phyloP scores from a whole-genome alignment of 306 rosid genomes.

The Rosa multiflora region DNA sequence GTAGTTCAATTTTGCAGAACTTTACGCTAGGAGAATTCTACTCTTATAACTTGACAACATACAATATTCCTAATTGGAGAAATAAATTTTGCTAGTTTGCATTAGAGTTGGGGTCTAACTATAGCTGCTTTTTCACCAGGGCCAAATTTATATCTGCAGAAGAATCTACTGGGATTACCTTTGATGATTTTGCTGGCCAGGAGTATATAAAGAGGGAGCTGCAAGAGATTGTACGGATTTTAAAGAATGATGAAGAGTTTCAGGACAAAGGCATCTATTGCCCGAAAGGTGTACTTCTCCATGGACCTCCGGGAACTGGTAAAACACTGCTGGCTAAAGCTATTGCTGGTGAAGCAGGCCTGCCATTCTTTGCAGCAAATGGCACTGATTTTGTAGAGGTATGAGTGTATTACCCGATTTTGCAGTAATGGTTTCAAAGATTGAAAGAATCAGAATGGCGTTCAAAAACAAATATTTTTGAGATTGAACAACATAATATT shows the following conservation, averaged over 20 bases:
- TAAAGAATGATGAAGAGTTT: conserved; percentile 89
- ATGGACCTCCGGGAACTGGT: conserved; percentile 99
- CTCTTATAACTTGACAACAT: neutral
- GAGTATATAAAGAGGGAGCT: conserved; percentile 95
- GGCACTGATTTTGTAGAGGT: conserved; percentile 99
- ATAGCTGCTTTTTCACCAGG: conserved; percentile 57
- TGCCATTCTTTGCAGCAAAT: conserved; percentile 94
- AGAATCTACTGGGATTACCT: conserved; percentile 93
- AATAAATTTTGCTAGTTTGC: conserved; percentile 14
- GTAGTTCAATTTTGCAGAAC: neutral
- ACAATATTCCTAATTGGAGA: neutral
- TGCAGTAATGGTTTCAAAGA: conserved; percentile 19
- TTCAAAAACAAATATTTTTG: neutral
- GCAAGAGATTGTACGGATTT: conserved; percentile 90
- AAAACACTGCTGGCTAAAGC: conserved; percentile 97
- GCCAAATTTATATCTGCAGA: conserved; percentile 97
- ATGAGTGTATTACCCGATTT: conserved; percentile 28
- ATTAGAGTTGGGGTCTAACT: conserved; percentile 36
- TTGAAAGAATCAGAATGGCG: neutral
- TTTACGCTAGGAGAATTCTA: neutral
- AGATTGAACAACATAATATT: neutral
- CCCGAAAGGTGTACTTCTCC: conserved; percentile 97
- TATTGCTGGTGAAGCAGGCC: conserved; percentile 98
- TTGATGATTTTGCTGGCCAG: conserved; percentile 99
- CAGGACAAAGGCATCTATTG: conserved; percentile 93